phyloP scores from a whole-genome alignment of 2,329 filamentous ascomycete genomes.

The Paracamarosporium sp. region DNA sequence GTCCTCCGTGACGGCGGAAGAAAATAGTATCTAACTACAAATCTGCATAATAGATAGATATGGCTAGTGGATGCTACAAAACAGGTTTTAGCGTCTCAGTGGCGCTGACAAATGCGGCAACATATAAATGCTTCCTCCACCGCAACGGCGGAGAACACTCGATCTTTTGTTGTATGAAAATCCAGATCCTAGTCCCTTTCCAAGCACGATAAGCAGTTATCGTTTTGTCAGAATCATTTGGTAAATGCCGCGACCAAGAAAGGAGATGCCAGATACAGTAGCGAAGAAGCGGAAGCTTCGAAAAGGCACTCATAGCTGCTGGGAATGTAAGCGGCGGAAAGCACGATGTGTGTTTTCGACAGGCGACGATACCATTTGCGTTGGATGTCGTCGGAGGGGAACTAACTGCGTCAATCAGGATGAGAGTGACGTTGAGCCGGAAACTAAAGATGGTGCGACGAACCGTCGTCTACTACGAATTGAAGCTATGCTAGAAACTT shows the following conservation, averaged over 20 bases:
- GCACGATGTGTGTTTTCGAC: constrained; percentile 25
- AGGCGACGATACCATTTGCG: constrained; percentile 9
- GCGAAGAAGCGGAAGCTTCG: constrained; percentile 38
- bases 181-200: too few species aligned
- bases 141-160: background rate
- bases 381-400: constrained; percentile 15
- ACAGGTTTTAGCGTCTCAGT: background rate
- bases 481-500: constrained; percentile 8
- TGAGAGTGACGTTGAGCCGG: background rate
- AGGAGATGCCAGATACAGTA: background rate
- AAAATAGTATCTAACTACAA: background rate
- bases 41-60: background rate
- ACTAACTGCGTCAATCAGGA: constrained; percentile 17
- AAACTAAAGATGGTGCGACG: background rate
- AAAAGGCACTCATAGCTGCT: constrained; percentile 49
- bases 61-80: background rate
- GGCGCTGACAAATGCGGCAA: background rate
- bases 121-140: background rate
- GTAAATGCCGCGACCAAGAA: background rate
- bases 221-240: background rate
- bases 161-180: too few species aligned
- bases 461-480: constrained; percentile 5
- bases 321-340: constrained; percentile 44
- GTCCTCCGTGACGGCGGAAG: background rate
- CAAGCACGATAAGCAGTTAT: background rate